A percentile compares a stretch with the other conserved stretches of the same genome.
Evolutionary conservation across 345 rosid genomes (phyloP).

Genomic region (Corchorus capsularis): DNA sequence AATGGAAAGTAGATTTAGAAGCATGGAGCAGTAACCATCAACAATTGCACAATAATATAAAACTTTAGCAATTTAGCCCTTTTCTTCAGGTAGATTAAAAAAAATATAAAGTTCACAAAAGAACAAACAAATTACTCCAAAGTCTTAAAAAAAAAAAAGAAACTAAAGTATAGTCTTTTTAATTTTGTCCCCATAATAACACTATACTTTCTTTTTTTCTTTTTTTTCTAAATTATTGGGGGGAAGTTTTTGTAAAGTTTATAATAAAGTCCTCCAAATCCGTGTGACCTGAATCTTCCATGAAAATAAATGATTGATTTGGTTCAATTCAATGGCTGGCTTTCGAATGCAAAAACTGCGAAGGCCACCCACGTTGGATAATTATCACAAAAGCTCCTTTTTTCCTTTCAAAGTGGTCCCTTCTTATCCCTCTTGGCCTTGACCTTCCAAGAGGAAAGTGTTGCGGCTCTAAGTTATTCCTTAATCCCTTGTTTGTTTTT

Average conservation of each 20-base stretch:
- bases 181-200: background rate
- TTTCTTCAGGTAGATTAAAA: background rate
- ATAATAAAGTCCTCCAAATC: background rate
- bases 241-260: background rate
- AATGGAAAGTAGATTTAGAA: background rate
- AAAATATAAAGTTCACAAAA: background rate
- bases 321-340: background rate
- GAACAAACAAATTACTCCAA: background rate
- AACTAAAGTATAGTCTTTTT: background rate
- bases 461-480: too few species aligned
- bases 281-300: background rate
- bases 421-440: background rate
- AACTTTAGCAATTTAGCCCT: background rate
- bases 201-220: background rate
- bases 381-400: background rate
- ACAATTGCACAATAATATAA: background rate
- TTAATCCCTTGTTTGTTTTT: too few species aligned
- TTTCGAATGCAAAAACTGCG: background rate
- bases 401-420: conserved; percentile 2
- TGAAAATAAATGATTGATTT: background rate
- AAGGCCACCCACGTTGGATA: conserved; percentile 8
- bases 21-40: background rate
- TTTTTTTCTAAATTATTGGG: background rate
- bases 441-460: too few species aligned
- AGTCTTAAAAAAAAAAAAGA: background rate